Conservation (phyloP, 78 protist genomes). For the Kipferlia bialata region DNA sequence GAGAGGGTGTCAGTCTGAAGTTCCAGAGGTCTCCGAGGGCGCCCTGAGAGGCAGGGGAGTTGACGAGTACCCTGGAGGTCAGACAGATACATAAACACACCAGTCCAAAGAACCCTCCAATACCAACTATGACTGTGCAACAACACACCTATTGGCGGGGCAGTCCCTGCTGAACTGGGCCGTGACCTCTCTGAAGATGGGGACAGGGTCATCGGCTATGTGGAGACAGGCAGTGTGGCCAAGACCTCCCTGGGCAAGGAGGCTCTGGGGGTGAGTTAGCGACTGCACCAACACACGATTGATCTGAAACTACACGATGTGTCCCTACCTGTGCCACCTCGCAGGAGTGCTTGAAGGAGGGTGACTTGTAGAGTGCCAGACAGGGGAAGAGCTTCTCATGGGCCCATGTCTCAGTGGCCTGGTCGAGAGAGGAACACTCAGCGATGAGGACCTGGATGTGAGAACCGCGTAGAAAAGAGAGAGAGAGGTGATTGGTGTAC, state of each 20-base stretch:
- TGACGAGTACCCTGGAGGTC: slow-evolving; percentile 24
- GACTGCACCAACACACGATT: too few species aligned
- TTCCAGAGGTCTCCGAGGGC: slow-evolving; percentile 39
- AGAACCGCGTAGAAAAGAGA: too few species aligned
- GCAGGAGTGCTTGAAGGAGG: background rate
- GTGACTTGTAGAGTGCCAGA: slow-evolving; percentile 19
- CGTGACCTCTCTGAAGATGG: background rate
- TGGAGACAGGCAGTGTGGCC: slow-evolving; percentile 32
- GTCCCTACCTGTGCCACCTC: slow-evolving; percentile 13
- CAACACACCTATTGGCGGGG: too few species aligned
- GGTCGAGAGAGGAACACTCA: background rate
- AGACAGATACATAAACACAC: too few species aligned
- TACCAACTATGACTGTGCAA: too few species aligned
- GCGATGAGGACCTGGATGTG: slow-evolving; percentile 5
- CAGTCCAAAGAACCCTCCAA: too few species aligned
- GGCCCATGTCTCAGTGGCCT: slow-evolving; percentile 15
- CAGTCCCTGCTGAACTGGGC: too few species aligned
- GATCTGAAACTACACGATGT: too few species aligned
- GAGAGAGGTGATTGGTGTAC: too few species aligned
- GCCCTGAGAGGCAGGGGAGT: slow-evolving; percentile 38
- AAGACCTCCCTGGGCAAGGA: slow-evolving; percentile 6
- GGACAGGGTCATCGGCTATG: background rate
- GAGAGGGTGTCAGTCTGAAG: slow-evolving; percentile 21
- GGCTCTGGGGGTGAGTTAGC: too few species aligned
- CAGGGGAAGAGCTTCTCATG: slow-evolving; percentile 34